These are phyloP conservation scores for Boletus bicolor DNA, from an alignment of 768 basidiomycete species.

Conservation along the genomic window DNA sequence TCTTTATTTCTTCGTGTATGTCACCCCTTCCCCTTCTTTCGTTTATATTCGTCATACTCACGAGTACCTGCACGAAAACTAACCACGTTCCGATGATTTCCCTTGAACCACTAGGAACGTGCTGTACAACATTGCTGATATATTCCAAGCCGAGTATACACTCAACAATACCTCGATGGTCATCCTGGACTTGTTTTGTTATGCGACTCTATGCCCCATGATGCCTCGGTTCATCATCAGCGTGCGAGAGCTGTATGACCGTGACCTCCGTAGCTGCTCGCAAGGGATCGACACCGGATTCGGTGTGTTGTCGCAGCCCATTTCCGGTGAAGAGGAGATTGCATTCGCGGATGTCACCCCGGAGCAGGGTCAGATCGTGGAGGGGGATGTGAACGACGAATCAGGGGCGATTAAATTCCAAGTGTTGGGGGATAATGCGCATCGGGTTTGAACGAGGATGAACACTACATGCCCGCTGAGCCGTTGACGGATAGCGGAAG, in stretches of 20 bases:
- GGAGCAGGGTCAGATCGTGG: neutral
- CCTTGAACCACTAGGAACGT: neutral
- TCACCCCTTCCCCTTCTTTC: neutral
- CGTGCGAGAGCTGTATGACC: neutral
- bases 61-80: neutral
- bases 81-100: neutral
- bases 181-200: neutral
- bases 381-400: neutral
- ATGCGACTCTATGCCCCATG: neutral
- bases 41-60: neutral
- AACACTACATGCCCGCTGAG: no score
- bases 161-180: neutral
- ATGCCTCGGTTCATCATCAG: neutral
- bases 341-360: neutral
- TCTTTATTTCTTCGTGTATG: constrained; percentile 11
- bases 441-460: no score
- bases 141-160: neutral
- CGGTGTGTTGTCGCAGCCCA: no score
- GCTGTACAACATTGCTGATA: neutral
- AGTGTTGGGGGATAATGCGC: neutral
- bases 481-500: no score
- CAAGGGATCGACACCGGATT: no score
- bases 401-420: neutral
- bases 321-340: neutral
- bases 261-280: no score